Evolutionary conservation across 148 eudicot species (phyloP).

Genomic region (Mesembryanthemum crystallinum): DNA sequence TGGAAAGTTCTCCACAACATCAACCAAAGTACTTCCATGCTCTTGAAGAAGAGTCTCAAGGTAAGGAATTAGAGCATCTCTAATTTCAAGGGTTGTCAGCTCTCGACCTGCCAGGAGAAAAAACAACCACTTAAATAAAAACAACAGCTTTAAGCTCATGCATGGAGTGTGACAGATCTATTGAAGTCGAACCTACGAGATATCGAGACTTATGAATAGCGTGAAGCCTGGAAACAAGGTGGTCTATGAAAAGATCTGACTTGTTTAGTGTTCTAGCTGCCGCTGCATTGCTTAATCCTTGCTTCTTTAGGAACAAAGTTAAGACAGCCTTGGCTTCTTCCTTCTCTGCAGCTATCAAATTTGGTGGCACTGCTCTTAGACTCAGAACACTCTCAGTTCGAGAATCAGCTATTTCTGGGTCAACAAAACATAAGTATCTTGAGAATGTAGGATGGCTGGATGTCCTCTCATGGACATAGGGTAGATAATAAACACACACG

Average conservation of each 20-base stretch:
- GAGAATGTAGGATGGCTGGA: background rate
- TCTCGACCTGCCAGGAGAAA: constrained; percentile 56
- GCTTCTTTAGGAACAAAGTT: constrained; percentile 69
- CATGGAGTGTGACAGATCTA: background rate
- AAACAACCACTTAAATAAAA: background rate
- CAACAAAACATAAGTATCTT: constrained; percentile 1
- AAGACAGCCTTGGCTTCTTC: constrained; percentile 92
- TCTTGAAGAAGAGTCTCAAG: constrained; percentile 64
- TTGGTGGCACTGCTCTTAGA: constrained; percentile 48
- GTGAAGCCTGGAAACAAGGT: constrained; percentile 77
- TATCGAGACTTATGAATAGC: constrained; percentile 68
- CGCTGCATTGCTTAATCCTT: constrained; percentile 58
- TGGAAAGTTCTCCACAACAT: constrained; percentile 67
- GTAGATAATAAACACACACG: background rate
- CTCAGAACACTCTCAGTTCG: constrained; percentile 45
- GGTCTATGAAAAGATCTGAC: constrained; percentile 73
- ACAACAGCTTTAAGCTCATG: background rate
- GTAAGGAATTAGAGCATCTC: constrained; percentile 75
- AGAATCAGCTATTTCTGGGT: constrained; percentile 34
- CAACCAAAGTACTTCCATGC: constrained; percentile 47
- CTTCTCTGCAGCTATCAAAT: constrained; percentile 68
- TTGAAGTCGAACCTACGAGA: constrained; percentile 70
- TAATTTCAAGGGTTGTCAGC: constrained; percentile 83
- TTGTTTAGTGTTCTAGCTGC: constrained; percentile 72
- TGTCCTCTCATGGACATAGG: background rate